Percentiles rank a stretch among this genome's conserved stretches.
Evolutionary conservation across 306 rosid species (phyloP).

Genomic region (Rubus idaeus): DNA sequence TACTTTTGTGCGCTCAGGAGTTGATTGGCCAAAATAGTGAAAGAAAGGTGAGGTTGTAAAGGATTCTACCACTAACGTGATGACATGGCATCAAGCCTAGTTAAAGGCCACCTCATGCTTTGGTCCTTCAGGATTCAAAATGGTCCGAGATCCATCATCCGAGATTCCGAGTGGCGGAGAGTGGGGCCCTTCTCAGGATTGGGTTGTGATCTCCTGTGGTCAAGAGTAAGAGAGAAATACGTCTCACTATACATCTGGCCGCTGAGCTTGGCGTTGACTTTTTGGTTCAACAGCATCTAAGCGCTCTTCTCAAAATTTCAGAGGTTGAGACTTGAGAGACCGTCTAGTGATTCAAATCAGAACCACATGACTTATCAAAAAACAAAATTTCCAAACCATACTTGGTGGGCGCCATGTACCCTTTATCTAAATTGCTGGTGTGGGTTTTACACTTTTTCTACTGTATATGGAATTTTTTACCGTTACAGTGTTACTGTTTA

Average conservation of each 20-base stretch:
- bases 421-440: background rate
- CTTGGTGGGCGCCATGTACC: background rate
- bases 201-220: background rate
- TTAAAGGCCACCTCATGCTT: background rate
- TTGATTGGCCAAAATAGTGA: conserved; percentile 11
- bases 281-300: background rate
- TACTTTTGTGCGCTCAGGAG: background rate
- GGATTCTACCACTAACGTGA: background rate
- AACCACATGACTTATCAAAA: background rate
- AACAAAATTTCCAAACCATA: background rate
- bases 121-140: conserved; percentile 9
- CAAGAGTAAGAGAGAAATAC: background rate
- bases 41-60: background rate
- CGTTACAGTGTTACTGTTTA: background rate
- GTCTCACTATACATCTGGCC: background rate
- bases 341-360: background rate
- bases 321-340: background rate
- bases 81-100: conserved; percentile 5
- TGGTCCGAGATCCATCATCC: conserved; percentile 21
- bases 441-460: background rate
- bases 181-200: conserved; percentile 10
- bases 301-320: background rate
- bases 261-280: background rate
- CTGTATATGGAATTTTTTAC: background rate
- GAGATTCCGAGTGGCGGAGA: conserved; percentile 25